Conservation (phyloP, 2,329 filamentous ascomycete genomes). For the Fusarium sambucinum region DNA sequence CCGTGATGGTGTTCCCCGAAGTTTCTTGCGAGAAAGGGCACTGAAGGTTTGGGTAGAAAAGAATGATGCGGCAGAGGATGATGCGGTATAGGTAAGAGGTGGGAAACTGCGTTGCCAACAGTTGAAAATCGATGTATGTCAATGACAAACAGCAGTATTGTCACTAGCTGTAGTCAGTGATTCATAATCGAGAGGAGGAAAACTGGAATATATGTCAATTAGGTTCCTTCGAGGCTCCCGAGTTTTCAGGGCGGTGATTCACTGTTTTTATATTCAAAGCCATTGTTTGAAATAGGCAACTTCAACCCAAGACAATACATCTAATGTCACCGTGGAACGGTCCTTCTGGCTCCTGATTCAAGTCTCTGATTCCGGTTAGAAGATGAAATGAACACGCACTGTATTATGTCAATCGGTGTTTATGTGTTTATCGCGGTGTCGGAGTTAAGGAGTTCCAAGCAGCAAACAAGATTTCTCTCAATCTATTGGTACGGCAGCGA, state of each 20-base stretch:
- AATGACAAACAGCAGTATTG: neutral
- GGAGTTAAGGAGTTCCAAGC: neutral
- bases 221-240: neutral
- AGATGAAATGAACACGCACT: neutral
- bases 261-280: neutral
- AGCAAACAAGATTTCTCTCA: neutral
- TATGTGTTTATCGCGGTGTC: neutral
- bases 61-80: neutral
- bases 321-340: neutral
- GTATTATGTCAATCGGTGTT: neutral
- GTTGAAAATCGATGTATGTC: neutral
- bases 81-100: neutral
- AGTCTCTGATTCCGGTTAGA: neutral
- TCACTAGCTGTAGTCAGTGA: neutral
- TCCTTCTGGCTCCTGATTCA: constrained; percentile 10
- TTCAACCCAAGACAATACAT: neutral
- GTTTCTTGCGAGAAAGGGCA: neutral
- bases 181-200: neutral
- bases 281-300: neutral
- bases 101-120: neutral
- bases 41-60: neutral
- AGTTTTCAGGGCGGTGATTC: neutral
- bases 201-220: neutral
- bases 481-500: neutral
- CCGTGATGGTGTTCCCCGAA: neutral